phyloP scores from a whole-genome alignment of 75 land plant genomes.

The Pinus tabuliformis region DNA sequence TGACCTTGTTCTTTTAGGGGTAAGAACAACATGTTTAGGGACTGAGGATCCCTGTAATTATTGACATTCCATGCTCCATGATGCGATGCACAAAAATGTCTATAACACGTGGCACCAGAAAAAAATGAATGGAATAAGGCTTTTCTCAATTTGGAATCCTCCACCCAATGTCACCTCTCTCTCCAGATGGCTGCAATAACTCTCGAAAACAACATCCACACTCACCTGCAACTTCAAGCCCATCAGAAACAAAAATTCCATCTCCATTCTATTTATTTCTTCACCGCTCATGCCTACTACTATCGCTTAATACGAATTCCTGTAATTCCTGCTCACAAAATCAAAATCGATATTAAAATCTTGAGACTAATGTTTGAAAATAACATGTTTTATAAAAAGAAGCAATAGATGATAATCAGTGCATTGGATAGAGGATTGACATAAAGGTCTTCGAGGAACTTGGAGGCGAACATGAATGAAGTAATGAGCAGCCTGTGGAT shows the following conservation, averaged over 20 bases:
- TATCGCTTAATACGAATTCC: conserved; percentile 20
- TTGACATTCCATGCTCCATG: no score
- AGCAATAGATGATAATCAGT: no score
- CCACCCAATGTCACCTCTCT: conserved; percentile 9
- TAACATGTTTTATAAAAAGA: no score
- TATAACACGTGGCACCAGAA: no score
- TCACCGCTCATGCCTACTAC: conserved; percentile 11
- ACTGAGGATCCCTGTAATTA: no score
- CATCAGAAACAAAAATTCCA: conserved; percentile 16
- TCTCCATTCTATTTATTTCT: conserved; percentile 20
- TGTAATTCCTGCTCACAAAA: conserved; percentile 8
- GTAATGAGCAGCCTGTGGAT: conserved; percentile 21
- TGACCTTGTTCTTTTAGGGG: no score
- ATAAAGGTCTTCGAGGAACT: conserved; percentile 25
- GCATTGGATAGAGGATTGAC: no score
- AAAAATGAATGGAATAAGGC: no score
- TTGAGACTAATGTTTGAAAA: no score
- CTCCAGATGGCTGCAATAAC: conserved; percentile 19
- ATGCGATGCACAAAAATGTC: no score
- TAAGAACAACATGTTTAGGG: no score
- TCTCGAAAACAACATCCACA: conserved; percentile 16
- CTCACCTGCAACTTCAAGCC: conserved; percentile 21
- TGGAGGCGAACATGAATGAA: conserved; percentile 15
- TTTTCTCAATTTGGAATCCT: no score
- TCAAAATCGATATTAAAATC: neutral